Conservation (phyloP, 2,329 filamentous ascomycete genomes). For the Corynespora cassiicola region DNA sequence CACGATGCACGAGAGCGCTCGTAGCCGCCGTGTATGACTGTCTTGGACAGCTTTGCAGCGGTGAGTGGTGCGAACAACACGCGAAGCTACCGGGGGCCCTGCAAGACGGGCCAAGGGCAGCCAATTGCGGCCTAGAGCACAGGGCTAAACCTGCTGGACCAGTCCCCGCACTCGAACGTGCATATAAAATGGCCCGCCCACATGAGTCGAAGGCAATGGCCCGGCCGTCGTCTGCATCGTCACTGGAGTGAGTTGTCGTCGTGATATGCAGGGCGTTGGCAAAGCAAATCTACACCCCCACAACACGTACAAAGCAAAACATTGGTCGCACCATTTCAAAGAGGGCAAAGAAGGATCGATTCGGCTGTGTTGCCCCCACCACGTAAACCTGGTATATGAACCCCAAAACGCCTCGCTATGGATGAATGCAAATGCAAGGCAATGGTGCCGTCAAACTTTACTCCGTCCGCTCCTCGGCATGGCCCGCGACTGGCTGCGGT, state of each 20-base stretch:
- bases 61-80: slow-evolving; percentile 27
- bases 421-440: slow-evolving; percentile 30
- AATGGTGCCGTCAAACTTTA: slow-evolving; percentile 16
- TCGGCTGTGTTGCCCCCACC: no score
- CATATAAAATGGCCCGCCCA: slow-evolving; percentile 25
- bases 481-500: slow-evolving; percentile 33
- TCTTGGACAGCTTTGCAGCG: slow-evolving; percentile 27
- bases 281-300: no score
- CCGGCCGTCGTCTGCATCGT: no score
- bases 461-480: slow-evolving; percentile 35
- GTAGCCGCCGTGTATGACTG: slow-evolving; percentile 32
- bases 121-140: slow-evolving; percentile 23
- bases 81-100: neutral
- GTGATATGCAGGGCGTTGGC: slow-evolving; percentile 2
- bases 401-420: slow-evolving; percentile 46
- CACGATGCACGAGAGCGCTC: slow-evolving; percentile 26
- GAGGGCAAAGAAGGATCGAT: no score
- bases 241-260: no score
- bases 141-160: slow-evolving; percentile 20
- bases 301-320: no score
- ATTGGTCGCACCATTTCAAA: no score
- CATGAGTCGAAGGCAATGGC: no score
- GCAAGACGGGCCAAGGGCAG: slow-evolving; percentile 4
- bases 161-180: slow-evolving; percentile 26
- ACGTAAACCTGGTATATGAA: no score